Evolutionary conservation across 257 asterid species (phyloP).

Genomic region (Eucommia ulmoides): DNA sequence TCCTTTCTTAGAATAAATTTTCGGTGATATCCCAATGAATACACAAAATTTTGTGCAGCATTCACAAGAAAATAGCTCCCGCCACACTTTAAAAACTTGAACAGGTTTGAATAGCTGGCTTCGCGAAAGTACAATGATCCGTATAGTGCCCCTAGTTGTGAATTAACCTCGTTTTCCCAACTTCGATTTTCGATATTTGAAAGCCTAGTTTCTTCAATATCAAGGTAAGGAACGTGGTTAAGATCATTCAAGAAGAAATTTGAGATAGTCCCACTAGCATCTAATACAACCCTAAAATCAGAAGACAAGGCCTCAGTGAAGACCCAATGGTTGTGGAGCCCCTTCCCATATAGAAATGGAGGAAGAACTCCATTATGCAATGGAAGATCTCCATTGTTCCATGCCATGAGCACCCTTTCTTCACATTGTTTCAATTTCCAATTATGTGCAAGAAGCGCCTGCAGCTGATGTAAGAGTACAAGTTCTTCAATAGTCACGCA

Average conservation of each 20-base stretch:
- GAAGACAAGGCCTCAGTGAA: constrained; percentile 66
- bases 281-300: constrained; percentile 65
- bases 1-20: constrained; percentile 26
- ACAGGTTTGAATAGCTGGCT: constrained; percentile 37
- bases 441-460: constrained; percentile 39
- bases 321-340: constrained; percentile 74
- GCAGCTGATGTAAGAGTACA: constrained; percentile 41
- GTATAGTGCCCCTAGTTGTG: constrained; percentile 49
- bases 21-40: constrained; percentile 22
- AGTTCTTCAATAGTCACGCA: too few relatives aligned
- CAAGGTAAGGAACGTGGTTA: constrained; percentile 14
- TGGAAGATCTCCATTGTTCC: constrained; percentile 83
- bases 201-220: constrained; percentile 10
- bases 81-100: constrained; percentile 35
- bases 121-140: constrained; percentile 66
- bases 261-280: constrained; percentile 61
- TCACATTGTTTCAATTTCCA: constrained; percentile 20
- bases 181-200: constrained; percentile 21
- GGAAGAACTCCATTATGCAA: constrained; percentile 83
- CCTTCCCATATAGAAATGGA: constrained; percentile 67
- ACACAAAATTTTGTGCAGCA: constrained; percentile 33
- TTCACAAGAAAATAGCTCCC: constrained; percentile 34
- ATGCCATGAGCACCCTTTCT: constrained; percentile 59
- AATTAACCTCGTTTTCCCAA: constrained; percentile 58
- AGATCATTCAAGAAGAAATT: constrained; percentile 31